Percentiles rank a stretch among this genome's conserved stretches.
Evolutionary conservation across 495 filamentous ascomycete genomes (phyloP).

Genomic region (Haplographium delicatum): DNA sequence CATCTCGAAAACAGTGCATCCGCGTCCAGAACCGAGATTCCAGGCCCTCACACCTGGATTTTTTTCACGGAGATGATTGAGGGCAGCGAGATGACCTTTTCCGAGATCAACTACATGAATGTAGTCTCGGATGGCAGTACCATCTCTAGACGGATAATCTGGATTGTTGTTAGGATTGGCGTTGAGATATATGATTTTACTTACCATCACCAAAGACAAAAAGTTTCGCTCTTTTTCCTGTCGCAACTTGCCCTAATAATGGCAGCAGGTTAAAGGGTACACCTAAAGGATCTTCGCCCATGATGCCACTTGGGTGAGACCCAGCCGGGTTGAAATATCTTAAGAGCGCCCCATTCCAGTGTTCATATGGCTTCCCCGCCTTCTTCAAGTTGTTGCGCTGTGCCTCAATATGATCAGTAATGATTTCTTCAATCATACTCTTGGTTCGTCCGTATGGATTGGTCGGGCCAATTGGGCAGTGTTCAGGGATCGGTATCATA

Average conservation of each 20-base stretch:
- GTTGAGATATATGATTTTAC: constrained; percentile 15
- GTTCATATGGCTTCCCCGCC: constrained; percentile 65
- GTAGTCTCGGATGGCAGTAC: constrained; percentile 67
- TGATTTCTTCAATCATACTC: constrained; percentile 81
- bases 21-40: constrained; percentile 95
- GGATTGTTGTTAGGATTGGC: constrained; percentile 2
- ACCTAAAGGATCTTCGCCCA: constrained; percentile 97
- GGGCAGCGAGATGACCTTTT: constrained; percentile 80
- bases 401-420: constrained; percentile 84
- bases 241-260: constrained; percentile 89
- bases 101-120: constrained; percentile 89
- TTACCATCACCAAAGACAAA: constrained; percentile 90
- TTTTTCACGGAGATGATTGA: constrained; percentile 84
- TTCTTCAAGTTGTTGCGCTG: constrained; percentile 80
- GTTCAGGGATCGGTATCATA: constrained; percentile 98
- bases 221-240: constrained; percentile 90
- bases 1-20: constrained; percentile 95
- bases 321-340: constrained; percentile 98
- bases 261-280: constrained; percentile 95
- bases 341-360: constrained; percentile 91
- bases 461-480: constrained; percentile 91
- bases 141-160: constrained; percentile 90
- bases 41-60: constrained; percentile 92
- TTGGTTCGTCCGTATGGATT: constrained; percentile 98
- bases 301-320: constrained; percentile 90